Percentiles rank a stretch among this genome's conserved stretches.
Evolutionary conservation across 179 eudicot genomes (phyloP).

Genomic region (Silene noctiflora): DNA sequence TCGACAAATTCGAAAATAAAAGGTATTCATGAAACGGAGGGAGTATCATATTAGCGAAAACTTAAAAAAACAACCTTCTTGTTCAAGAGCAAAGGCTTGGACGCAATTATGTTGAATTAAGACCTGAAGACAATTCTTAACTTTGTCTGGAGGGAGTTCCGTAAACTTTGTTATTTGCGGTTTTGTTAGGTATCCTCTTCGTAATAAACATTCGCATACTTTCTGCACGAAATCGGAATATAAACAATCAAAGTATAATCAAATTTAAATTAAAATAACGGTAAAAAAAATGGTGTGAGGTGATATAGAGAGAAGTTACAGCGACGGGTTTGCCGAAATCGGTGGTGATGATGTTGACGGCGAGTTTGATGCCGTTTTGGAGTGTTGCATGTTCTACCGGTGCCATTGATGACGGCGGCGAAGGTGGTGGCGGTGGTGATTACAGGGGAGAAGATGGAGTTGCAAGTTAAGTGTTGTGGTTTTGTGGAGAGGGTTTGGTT

Average conservation of each 20-base stretch:
- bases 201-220: constrained; percentile 80
- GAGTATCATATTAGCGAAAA: no score
- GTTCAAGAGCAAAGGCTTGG: constrained; percentile 68
- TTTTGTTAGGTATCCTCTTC: constrained; percentile 59
- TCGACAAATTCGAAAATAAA: no score
- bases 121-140: constrained; percentile 28
- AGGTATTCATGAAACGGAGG: no score
- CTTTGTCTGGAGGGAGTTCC: constrained; percentile 23
- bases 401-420: constrained; percentile 8
- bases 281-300: not conserved
- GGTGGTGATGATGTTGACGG: constrained; percentile 57
- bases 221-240: constrained; percentile 40
- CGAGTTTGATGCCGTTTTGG: constrained; percentile 71
- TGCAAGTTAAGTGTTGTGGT: no score
- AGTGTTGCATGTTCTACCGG: constrained; percentile 23
- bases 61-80: constrained; percentile 43
- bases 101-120: constrained; percentile 89
- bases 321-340: constrained; percentile 70
- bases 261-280: not conserved
- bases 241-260: not conserved
- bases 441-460: not conserved
- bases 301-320: constrained; percentile 37
- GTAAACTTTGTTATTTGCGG: constrained; percentile 30
- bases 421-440: not conserved
- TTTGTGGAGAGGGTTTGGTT: not conserved